Percentiles rank a stretch among this genome's conserved stretches.
Evolutionary conservation across 192 early-diverging fungal species (phyloP).

Genomic region (Physocladia obscura): DNA sequence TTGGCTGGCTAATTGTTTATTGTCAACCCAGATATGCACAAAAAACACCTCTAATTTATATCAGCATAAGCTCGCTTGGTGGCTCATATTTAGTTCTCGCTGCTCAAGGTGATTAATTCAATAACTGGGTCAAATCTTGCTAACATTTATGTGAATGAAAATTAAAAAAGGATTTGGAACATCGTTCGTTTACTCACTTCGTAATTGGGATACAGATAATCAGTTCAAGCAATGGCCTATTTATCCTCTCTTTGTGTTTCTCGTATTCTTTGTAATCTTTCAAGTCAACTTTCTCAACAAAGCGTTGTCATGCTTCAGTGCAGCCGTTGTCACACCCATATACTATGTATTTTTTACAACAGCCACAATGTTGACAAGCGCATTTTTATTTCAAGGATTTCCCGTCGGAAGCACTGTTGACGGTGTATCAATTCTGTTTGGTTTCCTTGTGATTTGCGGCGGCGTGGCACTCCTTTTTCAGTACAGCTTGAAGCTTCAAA

Average conservation of each 20-base stretch:
- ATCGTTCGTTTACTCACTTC: constrained; percentile 51
- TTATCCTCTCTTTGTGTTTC: constrained; percentile 54
- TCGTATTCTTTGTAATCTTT: constrained; percentile 46
- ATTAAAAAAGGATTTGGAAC: constrained; percentile 53
- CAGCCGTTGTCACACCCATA: constrained; percentile 68
- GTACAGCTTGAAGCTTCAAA: constrained; percentile 41
- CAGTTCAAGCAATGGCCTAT: constrained; percentile 55
- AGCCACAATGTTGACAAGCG: constrained; percentile 59
- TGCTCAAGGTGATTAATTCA: constrained; percentile 40
- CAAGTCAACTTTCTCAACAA: constrained; percentile 71
- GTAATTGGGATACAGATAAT: constrained; percentile 47
- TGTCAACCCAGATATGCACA: constrained; percentile 60
- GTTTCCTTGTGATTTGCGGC: constrained; percentile 61
- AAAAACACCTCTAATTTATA: constrained; percentile 48
- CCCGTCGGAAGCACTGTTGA: constrained; percentile 42
- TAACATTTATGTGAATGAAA: neutral
- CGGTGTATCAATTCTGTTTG: constrained; percentile 50
- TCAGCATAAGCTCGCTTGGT: constrained; percentile 50
- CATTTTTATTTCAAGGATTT: constrained; percentile 66
- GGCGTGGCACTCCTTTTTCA: constrained; percentile 58
- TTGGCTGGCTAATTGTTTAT: constrained; percentile 49
- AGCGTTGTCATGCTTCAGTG: constrained; percentile 62
- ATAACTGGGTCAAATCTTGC: constrained; percentile 3
- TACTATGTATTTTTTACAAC: constrained; percentile 71
- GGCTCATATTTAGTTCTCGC: constrained; percentile 60